phyloP scores from a whole-genome alignment of 257 asterid species.

The Gentiana macrophylla region DNA sequence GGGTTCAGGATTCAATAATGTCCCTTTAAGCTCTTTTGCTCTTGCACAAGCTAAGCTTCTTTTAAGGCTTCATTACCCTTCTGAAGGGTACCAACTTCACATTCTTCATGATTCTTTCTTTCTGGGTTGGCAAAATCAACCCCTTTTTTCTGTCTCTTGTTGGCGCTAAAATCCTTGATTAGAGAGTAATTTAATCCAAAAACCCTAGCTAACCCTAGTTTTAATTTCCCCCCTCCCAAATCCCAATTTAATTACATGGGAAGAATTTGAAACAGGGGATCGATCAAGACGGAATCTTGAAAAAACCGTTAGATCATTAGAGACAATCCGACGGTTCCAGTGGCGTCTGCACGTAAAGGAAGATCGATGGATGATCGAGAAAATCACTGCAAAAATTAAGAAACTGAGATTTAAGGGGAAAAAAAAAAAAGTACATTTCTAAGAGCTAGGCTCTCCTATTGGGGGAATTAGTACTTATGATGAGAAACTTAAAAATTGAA shows the following conservation, averaged over 20 bases:
- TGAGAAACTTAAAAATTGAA: slow-evolving; percentile 1
- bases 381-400: no score
- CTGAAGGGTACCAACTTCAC: slow-evolving; percentile 84
- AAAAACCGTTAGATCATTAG: no score
- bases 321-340: no score
- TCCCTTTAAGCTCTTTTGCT: slow-evolving; percentile 66
- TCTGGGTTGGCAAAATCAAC: slow-evolving; percentile 96
- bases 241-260: slow-evolving; percentile 20
- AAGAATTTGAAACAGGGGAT: slow-evolving; percentile 10
- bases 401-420: no score
- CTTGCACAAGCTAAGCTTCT: slow-evolving; percentile 83
- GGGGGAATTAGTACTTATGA: no score
- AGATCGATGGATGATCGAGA: no score
- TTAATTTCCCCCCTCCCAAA: background rate
- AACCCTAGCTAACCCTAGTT: slow-evolving; percentile 51
- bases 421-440: no score
- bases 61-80: slow-evolving; percentile 85
- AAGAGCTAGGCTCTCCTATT: no score
- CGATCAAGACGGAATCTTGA: no score
- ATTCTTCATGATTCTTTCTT: slow-evolving; percentile 49
- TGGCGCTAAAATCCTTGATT: slow-evolving; percentile 40
- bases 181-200: background rate
- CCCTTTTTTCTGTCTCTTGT: slow-evolving; percentile 85
- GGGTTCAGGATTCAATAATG: slow-evolving; percentile 48
- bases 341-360: no score